Evolutionary conservation across 2,329 filamentous ascomycete species (phyloP).

Genomic region (Acephala macrosclerotiorum): DNA sequence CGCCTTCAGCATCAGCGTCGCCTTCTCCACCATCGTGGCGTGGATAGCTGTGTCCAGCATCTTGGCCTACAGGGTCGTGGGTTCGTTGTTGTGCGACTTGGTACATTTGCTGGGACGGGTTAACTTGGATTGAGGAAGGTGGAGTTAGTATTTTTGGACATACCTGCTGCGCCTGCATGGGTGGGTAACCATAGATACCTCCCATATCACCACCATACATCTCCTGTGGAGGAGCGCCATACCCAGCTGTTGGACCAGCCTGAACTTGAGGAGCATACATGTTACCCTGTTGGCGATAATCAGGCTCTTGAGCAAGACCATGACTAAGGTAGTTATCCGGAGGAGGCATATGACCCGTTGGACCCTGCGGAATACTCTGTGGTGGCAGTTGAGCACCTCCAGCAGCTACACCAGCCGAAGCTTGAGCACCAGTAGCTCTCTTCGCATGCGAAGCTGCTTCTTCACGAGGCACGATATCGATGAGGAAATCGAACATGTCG

Average conservation of each 20-base stretch:
- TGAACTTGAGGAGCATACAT: slow-evolving; percentile 88
- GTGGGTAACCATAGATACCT: slow-evolving; percentile 82
- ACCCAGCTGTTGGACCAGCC: slow-evolving; percentile 72
- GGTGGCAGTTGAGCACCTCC: slow-evolving; percentile 59
- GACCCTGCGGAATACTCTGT: slow-evolving; percentile 56
- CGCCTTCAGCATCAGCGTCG: slow-evolving; percentile 53
- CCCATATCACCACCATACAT: slow-evolving; percentile 85
- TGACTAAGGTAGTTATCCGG: slow-evolving; percentile 69
- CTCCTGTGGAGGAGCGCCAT: slow-evolving; percentile 75
- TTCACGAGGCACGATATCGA: slow-evolving; percentile 97
- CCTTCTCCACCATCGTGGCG: slow-evolving; percentile 50
- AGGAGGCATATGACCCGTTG: slow-evolving; percentile 65
- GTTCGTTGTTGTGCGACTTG: slow-evolving; percentile 48
- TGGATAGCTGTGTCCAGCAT: slow-evolving; percentile 46
- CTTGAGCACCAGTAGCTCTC: slow-evolving; percentile 59
- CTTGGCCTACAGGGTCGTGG: slow-evolving; percentile 47
- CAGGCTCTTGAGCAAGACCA: slow-evolving; percentile 66
- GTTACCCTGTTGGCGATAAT: slow-evolving; percentile 79
- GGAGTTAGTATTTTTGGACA: slow-evolving; percentile 39
- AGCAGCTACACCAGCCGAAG: slow-evolving; percentile 52
- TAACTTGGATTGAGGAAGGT: not conserved
- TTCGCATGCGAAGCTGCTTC: slow-evolving; percentile 89
- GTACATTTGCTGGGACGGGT: slow-evolving; percentile 47
- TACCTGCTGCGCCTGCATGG: slow-evolving; percentile 86
- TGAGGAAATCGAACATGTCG: slow-evolving; percentile 99